Percentiles rank a stretch among this genome's conserved stretches.
These are phyloP conservation scores for Colletotrichum sp. DNA, from an alignment of 2,329 filamentous ascomycete genomes.

Conservation along the genomic window DNA sequence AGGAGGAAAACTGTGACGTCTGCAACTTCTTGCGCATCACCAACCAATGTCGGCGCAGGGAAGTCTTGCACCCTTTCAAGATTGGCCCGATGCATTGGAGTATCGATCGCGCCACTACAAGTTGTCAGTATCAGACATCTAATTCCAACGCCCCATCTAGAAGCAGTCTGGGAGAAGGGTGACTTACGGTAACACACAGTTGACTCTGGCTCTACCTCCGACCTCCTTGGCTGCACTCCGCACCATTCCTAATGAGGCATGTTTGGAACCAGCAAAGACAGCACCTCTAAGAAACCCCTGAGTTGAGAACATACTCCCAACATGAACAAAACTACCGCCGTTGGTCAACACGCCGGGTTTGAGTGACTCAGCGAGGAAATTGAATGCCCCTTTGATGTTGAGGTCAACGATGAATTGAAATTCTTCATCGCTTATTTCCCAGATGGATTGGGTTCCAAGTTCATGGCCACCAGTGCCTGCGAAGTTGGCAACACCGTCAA, in stretches of 20 bases:
- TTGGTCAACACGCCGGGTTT: background rate
- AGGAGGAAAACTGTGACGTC: conserved; percentile 12
- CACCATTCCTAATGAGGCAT: conserved; percentile 6
- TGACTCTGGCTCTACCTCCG: conserved; percentile 4
- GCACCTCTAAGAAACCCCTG: conserved; percentile 9
- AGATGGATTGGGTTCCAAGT: background rate
- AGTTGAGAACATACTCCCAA: conserved; percentile 10
- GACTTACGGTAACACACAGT: conserved; percentile 5
- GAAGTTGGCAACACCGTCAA: conserved; percentile 10
- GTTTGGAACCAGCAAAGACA: conserved; percentile 7
- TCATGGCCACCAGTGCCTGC: conserved; percentile 7
- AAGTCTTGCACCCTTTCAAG: background rate
- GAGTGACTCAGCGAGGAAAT: conserved; percentile 1
- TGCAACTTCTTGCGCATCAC: background rate
- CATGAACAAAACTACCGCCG: conserved; percentile 9
- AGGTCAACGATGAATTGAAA: conserved; percentile 8
- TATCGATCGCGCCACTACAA: conserved; percentile 5
- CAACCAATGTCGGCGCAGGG: conserved; percentile 1
- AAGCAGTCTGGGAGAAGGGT: background rate
- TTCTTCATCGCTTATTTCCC: background rate
- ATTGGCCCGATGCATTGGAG: conserved; percentile 9
- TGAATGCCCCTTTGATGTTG: conserved; percentile 6
- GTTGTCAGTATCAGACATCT: background rate
- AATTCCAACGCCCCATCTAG: background rate
- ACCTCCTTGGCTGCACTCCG: conserved; percentile 9